Percentiles rank a stretch among this genome's conserved stretches.
phyloP scores from a whole-genome alignment of 768 basidiomycete species.

The Coprinopsis cinerea region DNA sequence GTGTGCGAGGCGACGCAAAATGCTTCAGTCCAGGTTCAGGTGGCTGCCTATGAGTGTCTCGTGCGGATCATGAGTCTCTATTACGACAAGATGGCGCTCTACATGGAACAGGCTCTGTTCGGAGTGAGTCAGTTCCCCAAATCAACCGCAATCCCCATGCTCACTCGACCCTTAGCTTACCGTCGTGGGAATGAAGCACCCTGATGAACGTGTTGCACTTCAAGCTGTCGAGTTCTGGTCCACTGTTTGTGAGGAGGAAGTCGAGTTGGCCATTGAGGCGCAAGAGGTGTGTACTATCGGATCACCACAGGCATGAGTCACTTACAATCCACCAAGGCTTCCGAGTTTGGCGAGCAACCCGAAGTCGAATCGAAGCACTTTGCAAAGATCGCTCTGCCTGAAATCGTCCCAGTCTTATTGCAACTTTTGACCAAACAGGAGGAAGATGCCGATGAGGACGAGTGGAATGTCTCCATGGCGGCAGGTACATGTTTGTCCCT shows the following conservation, averaged over 20 bases:
- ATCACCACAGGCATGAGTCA: slow-evolving; percentile 7
- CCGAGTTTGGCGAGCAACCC: slow-evolving; percentile 83
- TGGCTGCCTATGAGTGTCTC: slow-evolving; percentile 93
- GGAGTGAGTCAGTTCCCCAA: slow-evolving; percentile 55
- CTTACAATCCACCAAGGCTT: slow-evolving; percentile 41
- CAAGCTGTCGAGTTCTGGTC: slow-evolving; percentile 99
- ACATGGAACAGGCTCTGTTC: slow-evolving; percentile 98
- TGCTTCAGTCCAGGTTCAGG: slow-evolving; percentile 71
- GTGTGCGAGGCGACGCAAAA: slow-evolving; percentile 98
- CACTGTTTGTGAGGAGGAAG: slow-evolving; percentile 96
- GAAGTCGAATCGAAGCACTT: slow-evolving; percentile 86
- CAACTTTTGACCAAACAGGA: slow-evolving; percentile 87
- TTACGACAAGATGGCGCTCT: slow-evolving; percentile 98
- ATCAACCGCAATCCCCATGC: slow-evolving; percentile 8
- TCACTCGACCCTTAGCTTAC: slow-evolving; percentile 62
- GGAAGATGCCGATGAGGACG: slow-evolving; percentile 96
- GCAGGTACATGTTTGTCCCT: slow-evolving; percentile 87
- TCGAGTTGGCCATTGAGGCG: slow-evolving; percentile 85
- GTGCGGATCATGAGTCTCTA: slow-evolving; percentile 97
- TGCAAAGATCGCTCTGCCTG: slow-evolving; percentile 89
- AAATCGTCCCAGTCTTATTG: slow-evolving; percentile 90
- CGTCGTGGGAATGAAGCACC: slow-evolving; percentile 94
- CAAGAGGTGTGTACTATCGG: slow-evolving; percentile 59
- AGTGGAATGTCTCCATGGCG: slow-evolving; percentile 98
- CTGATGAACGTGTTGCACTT: slow-evolving; percentile 84